Percentiles rank a stretch among this genome's conserved stretches.
phyloP scores from a whole-genome alignment of 371 early-diverging fungal species.

The Mucor saturninus region DNA sequence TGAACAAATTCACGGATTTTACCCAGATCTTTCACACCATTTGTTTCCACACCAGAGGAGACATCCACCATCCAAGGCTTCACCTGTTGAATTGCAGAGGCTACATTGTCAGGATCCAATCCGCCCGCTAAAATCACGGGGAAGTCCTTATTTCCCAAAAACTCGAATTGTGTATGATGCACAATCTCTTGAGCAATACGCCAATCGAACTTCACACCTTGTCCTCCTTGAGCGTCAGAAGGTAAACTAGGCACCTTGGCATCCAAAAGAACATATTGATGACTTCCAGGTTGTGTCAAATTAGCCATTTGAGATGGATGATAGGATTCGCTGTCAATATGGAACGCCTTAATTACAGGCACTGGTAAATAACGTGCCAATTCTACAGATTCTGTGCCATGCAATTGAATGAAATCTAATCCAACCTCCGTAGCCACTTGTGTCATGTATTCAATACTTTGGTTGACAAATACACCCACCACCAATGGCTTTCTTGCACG shows the following conservation, averaged over 20 bases:
- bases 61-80: slow-evolving; percentile 92
- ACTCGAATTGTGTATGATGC: slow-evolving; percentile 32
- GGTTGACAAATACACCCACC: slow-evolving; percentile 94
- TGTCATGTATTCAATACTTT: slow-evolving; percentile 78
- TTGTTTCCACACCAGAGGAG: slow-evolving; percentile 87
- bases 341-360: slow-evolving; percentile 91
- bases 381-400: slow-evolving; percentile 80
- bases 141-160: slow-evolving; percentile 42
- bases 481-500: slow-evolving; percentile 73
- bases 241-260: slow-evolving; percentile 60
- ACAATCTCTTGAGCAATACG: slow-evolving; percentile 69
- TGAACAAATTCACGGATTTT: slow-evolving; percentile 73
- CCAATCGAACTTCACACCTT: slow-evolving; percentile 82
- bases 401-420: slow-evolving; percentile 92
- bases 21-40: slow-evolving; percentile 69
- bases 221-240: slow-evolving; percentile 71
- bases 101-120: slow-evolving; percentile 84
- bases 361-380: slow-evolving; percentile 71
- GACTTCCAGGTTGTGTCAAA: slow-evolving; percentile 58
- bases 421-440: slow-evolving; percentile 64
- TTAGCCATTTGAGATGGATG: slow-evolving; percentile 45
- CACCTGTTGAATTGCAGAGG: slow-evolving; percentile 67
- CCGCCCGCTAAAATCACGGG: slow-evolving; percentile 91
- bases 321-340: slow-evolving; percentile 64
- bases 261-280: slow-evolving; percentile 74